These are phyloP conservation scores for Clonostachys sp. DNA, from an alignment of 2,329 filamentous ascomycete species.

Conservation along the genomic window DNA sequence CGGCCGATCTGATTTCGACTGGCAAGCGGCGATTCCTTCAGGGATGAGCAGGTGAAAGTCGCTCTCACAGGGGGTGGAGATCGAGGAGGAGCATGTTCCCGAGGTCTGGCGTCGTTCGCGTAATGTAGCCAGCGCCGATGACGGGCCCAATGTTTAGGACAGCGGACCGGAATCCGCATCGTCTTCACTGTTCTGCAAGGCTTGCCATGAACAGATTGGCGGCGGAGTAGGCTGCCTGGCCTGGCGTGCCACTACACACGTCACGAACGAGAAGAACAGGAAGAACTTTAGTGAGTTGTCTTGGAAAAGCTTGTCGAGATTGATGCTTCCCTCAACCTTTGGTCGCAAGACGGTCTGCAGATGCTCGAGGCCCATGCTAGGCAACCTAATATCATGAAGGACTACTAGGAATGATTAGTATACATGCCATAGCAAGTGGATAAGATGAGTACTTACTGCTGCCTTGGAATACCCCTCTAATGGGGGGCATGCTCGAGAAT, in stretches of 20 bases:
- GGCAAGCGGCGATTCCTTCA: constrained; percentile 16
- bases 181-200: constrained; percentile 25
- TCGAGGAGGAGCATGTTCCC: constrained; percentile 11
- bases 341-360: constrained; percentile 17
- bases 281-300: constrained; percentile 27
- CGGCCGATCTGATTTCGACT: no score
- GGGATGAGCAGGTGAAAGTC: constrained; percentile 20
- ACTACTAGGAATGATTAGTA: constrained; percentile 18
- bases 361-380: constrained; percentile 14
- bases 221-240: constrained; percentile 38
- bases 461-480: constrained; percentile 35
- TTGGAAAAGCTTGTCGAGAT: constrained; percentile 22
- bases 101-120: constrained; percentile 3
- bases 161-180: constrained; percentile 25
- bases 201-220: constrained; percentile 36
- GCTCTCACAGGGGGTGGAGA: constrained; percentile 15
- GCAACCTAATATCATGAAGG: constrained; percentile 25
- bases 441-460: constrained; percentile 14
- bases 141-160: constrained; percentile 30
- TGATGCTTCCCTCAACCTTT: constrained; percentile 23
- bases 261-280: constrained; percentile 24
- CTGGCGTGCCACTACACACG: constrained; percentile 17
- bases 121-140: constrained; percentile 34
- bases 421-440: no score
- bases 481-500: constrained; percentile 15